Evolutionary conservation across 441 rosid genomes (phyloP).

Genomic region (Mallotus repandus): DNA sequence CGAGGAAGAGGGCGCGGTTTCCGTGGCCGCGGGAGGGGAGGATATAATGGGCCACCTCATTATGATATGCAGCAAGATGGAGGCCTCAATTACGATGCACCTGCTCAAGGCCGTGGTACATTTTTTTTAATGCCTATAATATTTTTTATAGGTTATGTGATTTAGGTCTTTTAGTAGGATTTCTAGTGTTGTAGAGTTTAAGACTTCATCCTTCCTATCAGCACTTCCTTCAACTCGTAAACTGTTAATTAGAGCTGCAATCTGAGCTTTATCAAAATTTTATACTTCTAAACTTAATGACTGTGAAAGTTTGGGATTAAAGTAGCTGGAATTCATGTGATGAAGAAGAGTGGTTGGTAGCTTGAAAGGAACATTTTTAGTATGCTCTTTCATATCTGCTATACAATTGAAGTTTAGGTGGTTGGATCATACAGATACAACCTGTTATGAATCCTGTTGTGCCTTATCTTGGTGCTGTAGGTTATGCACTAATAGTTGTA

Average conservation of each 20-base stretch:
- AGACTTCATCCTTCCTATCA: not conserved
- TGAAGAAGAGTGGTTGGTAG: too few species aligned
- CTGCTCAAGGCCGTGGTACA: slow-evolving; percentile 62
- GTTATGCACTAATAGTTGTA: too few species aligned
- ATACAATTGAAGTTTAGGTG: not conserved
- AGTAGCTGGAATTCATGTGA: not conserved
- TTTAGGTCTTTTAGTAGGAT: not conserved
- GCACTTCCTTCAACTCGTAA: too few species aligned
- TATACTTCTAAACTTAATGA: not conserved
- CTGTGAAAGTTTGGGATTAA: not conserved
- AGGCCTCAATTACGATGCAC: slow-evolving; percentile 60
- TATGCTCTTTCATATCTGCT: not conserved
- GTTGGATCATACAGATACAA: too few species aligned
- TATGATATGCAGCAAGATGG: slow-evolving; percentile 66
- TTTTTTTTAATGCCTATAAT: not conserved
- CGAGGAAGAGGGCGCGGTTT: slow-evolving; percentile 74
- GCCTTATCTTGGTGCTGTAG: too few species aligned
- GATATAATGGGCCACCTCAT: slow-evolving; percentile 54
- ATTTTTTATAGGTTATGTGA: too few species aligned
- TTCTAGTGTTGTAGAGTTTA: not conserved
- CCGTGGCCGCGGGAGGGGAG: slow-evolving; percentile 85
- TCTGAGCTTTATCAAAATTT: too few species aligned
- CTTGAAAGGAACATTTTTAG: too few species aligned
- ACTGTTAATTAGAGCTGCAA: too few species aligned
- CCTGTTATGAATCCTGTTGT: too few species aligned